These are phyloP conservation scores for Sequoiadendron giganteum DNA, from an alignment of 75 land plant genomes.

Conservation along the genomic window DNA sequence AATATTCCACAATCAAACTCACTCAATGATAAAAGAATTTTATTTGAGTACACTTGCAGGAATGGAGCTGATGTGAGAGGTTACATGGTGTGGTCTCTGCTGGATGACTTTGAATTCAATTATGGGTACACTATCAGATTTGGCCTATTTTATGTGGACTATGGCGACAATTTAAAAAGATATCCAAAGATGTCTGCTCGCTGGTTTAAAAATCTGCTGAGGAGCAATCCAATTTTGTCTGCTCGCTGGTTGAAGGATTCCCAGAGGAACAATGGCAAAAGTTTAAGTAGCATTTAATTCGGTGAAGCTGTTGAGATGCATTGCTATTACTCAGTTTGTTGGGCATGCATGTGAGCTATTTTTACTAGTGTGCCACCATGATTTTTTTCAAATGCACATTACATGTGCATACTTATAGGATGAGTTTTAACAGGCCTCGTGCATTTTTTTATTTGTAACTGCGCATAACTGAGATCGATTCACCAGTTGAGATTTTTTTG, in stretches of 20 bases:
- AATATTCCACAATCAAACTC: neutral
- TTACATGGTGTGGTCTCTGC: conserved; percentile 22
- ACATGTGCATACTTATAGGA: too few species aligned
- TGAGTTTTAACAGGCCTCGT: too few species aligned
- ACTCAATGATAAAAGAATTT: neutral
- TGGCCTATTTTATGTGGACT: conserved; percentile 17
- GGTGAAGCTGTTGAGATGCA: neutral
- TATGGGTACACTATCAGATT: conserved; percentile 17
- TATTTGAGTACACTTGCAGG: conserved; percentile 3
- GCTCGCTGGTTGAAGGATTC: conserved; percentile 13
- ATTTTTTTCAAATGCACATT: too few species aligned
- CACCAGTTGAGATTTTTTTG: too few species aligned
- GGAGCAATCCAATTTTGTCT: conserved; percentile 14
- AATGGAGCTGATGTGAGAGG: conserved; percentile 22
- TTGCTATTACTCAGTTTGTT: too few species aligned
- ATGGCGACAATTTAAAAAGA: neutral
- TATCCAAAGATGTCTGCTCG: conserved; percentile 20
- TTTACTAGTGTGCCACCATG: too few species aligned
- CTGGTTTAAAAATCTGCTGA: conserved; percentile 14
- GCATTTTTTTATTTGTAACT: too few species aligned
- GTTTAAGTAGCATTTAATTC: neutral
- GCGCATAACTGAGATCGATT: too few species aligned
- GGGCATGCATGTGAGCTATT: too few species aligned
- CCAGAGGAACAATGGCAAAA: neutral
- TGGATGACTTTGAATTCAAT: conserved; percentile 18